A percentile compares a stretch with the other conserved stretches of the same genome.
phyloP scores from a whole-genome alignment of 805 yeast genomes.

The Starmerella ratchasimensis region DNA sequence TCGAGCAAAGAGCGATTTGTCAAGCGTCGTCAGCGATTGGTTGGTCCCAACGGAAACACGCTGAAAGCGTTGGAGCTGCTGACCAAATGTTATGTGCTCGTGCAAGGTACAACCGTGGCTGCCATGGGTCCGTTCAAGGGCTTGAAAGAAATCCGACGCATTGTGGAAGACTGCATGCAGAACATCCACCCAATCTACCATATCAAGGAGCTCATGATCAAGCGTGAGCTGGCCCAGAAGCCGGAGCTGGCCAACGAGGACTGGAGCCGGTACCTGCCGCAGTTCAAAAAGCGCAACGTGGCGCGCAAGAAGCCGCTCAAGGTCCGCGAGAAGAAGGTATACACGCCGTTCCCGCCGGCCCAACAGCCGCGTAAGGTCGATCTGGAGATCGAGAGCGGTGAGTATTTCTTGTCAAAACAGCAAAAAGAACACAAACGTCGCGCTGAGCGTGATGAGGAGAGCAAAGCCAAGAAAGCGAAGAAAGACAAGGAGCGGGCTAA shows the following conservation, averaged over 20 bases:
- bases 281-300: slow-evolving; percentile 90
- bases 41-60: slow-evolving; percentile 96
- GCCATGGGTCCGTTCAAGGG: slow-evolving; percentile 96
- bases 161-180: slow-evolving; percentile 94
- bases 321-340: slow-evolving; percentile 55
- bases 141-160: slow-evolving; percentile 77
- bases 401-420: slow-evolving; percentile 78
- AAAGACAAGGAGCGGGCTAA: slow-evolving; percentile 58
- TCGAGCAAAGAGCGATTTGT: slow-evolving; percentile 85
- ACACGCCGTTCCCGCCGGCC: slow-evolving; percentile 98
- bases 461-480: slow-evolving; percentile 51
- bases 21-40: slow-evolving; percentile 88
- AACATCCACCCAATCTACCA: slow-evolving; percentile 96
- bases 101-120: slow-evolving; percentile 94
- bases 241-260: slow-evolving; percentile 93
- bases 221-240: slow-evolving; percentile 83
- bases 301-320: slow-evolving; percentile 80
- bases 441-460: slow-evolving; percentile 66
- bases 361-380: slow-evolving; percentile 95
- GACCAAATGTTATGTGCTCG: slow-evolving; percentile 90
- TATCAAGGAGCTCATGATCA: slow-evolving; percentile 94
- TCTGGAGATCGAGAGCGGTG: slow-evolving; percentile 95
- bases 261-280: slow-evolving; percentile 93
- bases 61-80: slow-evolving; percentile 86
- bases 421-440: slow-evolving; percentile 62